These are phyloP conservation scores for Penicillium lividum DNA, from an alignment of 495 filamentous ascomycete genomes.

Conservation along the genomic window DNA sequence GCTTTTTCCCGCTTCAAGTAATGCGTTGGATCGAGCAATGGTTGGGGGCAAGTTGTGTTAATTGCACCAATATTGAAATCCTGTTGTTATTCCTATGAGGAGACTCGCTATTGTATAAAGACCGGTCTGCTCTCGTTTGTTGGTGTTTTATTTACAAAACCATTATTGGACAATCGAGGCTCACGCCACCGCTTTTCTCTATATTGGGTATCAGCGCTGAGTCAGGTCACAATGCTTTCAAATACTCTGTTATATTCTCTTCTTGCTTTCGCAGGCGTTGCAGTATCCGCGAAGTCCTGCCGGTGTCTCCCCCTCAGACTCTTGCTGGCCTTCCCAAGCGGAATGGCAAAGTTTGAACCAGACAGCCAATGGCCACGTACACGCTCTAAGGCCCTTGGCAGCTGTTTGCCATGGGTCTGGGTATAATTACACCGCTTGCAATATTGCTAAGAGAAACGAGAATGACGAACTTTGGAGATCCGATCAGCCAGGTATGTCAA, in stretches of 20 bases:
- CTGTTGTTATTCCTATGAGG: background rate
- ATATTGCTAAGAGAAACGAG: background rate
- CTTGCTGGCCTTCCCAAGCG: slow-evolving; percentile 4
- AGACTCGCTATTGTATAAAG: background rate
- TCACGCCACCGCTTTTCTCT: background rate
- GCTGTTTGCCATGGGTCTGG: background rate
- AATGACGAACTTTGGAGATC: background rate
- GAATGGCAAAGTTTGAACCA: slow-evolving; percentile 2
- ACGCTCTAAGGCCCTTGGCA: background rate
- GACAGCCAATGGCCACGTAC: background rate
- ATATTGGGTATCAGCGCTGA: background rate
- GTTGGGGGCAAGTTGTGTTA: background rate
- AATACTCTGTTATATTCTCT: background rate
- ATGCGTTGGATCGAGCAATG: too few relatives aligned
- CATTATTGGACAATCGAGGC: background rate
- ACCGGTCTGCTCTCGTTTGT: background rate
- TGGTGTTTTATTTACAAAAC: too few relatives aligned
- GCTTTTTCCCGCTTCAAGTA: too few relatives aligned
- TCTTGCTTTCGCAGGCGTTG: background rate
- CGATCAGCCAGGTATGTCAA: slow-evolving; percentile 1
- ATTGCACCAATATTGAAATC: background rate
- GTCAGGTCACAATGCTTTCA: background rate
- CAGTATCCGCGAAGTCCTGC: slow-evolving; percentile 1
- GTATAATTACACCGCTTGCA: slow-evolving; percentile 1
- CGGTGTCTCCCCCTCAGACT: background rate